These are phyloP conservation scores for Cercophora scortea DNA, from an alignment of 495 filamentous ascomycete genomes.

Conservation along the genomic window DNA sequence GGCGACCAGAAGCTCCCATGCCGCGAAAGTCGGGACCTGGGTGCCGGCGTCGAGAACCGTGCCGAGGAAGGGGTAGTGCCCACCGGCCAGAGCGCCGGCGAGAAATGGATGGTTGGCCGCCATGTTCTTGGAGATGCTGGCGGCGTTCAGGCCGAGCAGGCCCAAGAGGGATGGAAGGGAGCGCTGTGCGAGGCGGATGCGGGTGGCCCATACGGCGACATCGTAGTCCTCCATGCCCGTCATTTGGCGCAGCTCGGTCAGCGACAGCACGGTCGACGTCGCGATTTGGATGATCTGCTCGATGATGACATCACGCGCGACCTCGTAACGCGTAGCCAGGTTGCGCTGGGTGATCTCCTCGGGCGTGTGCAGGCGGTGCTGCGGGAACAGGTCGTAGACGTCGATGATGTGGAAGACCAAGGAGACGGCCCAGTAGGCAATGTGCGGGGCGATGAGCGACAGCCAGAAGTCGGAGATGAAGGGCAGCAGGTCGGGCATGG, in stretches of 20 bases:
- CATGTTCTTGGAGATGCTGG: slow-evolving; percentile 47
- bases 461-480: slow-evolving; percentile 76
- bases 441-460: slow-evolving; percentile 62
- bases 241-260: slow-evolving; percentile 57
- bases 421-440: slow-evolving; percentile 86
- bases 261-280: slow-evolving; percentile 51
- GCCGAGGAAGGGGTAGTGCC: slow-evolving; percentile 56
- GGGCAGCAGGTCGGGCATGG: slow-evolving; percentile 62
- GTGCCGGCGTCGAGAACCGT: slow-evolving; percentile 37
- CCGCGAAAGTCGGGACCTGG: slow-evolving; percentile 47
- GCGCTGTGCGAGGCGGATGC: slow-evolving; percentile 63
- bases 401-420: slow-evolving; percentile 82
- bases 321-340: slow-evolving; percentile 72
- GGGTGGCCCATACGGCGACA: slow-evolving; percentile 70
- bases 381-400: slow-evolving; percentile 68
- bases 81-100: slow-evolving; percentile 62
- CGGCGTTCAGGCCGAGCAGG: slow-evolving; percentile 50
- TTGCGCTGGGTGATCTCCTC: slow-evolving; percentile 82
- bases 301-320: slow-evolving; percentile 76
- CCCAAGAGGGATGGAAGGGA: slow-evolving; percentile 53
- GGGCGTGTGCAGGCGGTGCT: slow-evolving; percentile 88
- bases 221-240: slow-evolving; percentile 74
- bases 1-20: slow-evolving; percentile 71
- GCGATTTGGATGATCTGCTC: slow-evolving; percentile 83
- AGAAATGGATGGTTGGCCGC: slow-evolving; percentile 51